phyloP scores from a whole-genome alignment of 768 basidiomycete genomes.

The Tulasnella sp. region DNA sequence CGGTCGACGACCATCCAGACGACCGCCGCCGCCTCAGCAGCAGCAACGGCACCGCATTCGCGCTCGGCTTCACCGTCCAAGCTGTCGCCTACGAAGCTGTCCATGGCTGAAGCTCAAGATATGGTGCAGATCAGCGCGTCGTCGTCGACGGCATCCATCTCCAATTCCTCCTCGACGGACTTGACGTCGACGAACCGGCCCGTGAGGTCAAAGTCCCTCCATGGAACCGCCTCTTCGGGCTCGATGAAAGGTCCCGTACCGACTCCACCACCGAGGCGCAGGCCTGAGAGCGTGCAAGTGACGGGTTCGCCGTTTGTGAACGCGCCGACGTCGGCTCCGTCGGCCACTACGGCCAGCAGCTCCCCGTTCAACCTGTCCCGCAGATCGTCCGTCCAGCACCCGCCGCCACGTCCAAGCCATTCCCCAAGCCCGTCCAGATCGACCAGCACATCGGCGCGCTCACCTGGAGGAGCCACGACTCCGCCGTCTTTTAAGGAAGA shows the following conservation, averaged over 20 bases:
- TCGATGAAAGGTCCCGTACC: constrained; percentile 9
- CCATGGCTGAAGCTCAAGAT: constrained; percentile 8
- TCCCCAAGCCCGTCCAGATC: not conserved
- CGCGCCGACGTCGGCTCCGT: not conserved
- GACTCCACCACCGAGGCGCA: constrained; percentile 18
- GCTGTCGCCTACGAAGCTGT: not conserved
- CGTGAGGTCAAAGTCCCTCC: constrained; percentile 15
- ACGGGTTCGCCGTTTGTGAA: not conserved
- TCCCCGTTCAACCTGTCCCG: constrained; percentile 14
- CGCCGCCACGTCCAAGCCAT: not conserved
- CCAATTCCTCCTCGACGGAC: not conserved
- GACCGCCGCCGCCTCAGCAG: too few relatives aligned
- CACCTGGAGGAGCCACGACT: not conserved
- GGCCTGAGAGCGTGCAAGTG: constrained; percentile 22
- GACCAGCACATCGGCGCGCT: not conserved
- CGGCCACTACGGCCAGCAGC: not conserved
- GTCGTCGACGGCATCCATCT: not conserved
- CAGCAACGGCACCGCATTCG: not conserved
- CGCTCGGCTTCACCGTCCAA: constrained; percentile 6
- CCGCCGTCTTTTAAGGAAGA: constrained; percentile 3
- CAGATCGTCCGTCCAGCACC: not conserved
- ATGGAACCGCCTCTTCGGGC: not conserved
- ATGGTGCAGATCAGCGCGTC: not conserved
- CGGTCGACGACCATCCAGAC: not conserved
- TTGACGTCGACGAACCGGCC: not conserved